Base-by-base conservation (phyloP, 1,284 basidiomycete genomes). In the Sparassis latifolia region DNA sequence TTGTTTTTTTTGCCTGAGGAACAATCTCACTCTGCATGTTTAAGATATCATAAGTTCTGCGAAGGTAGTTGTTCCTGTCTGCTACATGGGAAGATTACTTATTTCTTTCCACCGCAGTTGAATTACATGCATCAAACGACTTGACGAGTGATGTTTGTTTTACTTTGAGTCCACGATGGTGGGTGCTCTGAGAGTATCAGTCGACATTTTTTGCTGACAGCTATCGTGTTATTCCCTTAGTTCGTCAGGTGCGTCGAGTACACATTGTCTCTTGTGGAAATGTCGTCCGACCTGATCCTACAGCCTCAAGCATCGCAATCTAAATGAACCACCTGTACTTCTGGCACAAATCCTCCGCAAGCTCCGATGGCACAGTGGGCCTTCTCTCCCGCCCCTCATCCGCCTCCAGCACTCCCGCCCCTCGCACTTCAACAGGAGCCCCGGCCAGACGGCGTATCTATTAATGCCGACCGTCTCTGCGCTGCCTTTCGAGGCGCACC, bases 241-340 rank as follows among this genome's bases (percentile, higher is more conserved):
- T 0, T 52, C 57, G 7, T 29, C 55, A 29, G 52, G 53, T 12
- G 57, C 58, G 1, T 53, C 62, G 45, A 55, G 52, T 10, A 29
- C 60, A 44, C 56, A 64, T 7, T 45, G 55, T 43, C 29, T 65
- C 12, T 50, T 62, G 44, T 37, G 35, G 12, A 37, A 12, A 37
- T 37, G 35, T 37, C 35, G 35, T 37, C 6, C 35, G 6, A 37
- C 35, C 12, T 37, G 35, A 20, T 37, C 7, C 78, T 80, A 82
- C 3, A 71, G 74, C 2, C 73, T 84, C 65, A 66, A 84, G 56
- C 62, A 86, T 33, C 88, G 84, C 84, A 81, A 69, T 0, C 62
- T 84, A 43, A 85, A 88, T 62, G 66, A 86, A 86, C 66, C 68
- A 73, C 56, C 69, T 64, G 30, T 73, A 68, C 63, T 70, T 71